Conservation (phyloP, 139 green algal genomes). For the Trebouxia sp. region DNA sequence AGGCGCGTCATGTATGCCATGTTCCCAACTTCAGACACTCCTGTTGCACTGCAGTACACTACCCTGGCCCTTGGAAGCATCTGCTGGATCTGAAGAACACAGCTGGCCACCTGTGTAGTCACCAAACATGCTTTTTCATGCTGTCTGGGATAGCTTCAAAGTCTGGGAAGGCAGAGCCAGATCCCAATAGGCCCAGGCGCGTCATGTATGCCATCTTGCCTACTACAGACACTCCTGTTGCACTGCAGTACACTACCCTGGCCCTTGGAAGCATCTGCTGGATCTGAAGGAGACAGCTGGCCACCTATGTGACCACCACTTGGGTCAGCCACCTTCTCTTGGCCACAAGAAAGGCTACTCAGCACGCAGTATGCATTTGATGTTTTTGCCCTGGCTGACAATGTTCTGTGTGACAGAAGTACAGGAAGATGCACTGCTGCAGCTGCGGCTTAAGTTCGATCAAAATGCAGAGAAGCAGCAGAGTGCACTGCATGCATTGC, state of each 20-base stretch:
- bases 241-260: conserved; percentile 81
- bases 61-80: conserved; percentile 70
- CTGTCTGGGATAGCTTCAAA: conserved; percentile 73
- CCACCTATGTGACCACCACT: no score
- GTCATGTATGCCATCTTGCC: conserved; percentile 80
- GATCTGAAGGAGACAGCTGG: conserved; percentile 69
- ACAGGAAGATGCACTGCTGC: no score
- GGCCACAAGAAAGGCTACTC: no score
- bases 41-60: conserved; percentile 84
- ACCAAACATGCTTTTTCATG: conserved; percentile 67
- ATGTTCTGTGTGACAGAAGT: no score
- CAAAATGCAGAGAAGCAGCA: no score
- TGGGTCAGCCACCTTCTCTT: no score
- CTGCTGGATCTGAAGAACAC: conserved; percentile 75
- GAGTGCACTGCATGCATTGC: no score
- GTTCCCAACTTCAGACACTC: conserved; percentile 70
- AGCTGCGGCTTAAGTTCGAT: no score
- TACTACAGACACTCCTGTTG: conserved; percentile 73
- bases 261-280: conserved; percentile 69
- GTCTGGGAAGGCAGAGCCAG: conserved; percentile 54
- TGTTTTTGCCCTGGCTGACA: no score
- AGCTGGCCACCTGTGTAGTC: conserved; percentile 51
- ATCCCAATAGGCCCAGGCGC: conserved; percentile 72
- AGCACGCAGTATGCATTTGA: no score
- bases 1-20: conserved; percentile 71